These are phyloP conservation scores for Nemania sp. DNA, from an alignment of 2,329 filamentous ascomycete species.

Conservation along the genomic window DNA sequence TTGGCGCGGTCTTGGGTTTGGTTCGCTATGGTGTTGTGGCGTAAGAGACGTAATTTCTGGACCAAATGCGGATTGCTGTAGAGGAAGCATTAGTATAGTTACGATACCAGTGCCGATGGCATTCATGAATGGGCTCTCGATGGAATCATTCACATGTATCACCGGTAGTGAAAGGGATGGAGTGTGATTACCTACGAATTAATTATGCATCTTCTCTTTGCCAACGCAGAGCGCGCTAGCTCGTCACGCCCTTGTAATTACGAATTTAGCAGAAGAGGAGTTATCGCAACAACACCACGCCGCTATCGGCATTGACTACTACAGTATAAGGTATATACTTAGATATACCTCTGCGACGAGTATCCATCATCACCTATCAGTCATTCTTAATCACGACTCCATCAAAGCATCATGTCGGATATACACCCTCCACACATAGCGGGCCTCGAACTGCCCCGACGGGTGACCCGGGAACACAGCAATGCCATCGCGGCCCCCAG, in stretches of 20 bases:
- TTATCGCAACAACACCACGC: neutral
- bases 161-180: too few species aligned
- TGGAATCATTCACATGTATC: too few species aligned
- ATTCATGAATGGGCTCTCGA: too few species aligned
- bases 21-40: conserved; percentile 26
- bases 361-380: neutral
- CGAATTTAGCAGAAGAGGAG: too few species aligned
- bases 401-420: conserved; percentile 5
- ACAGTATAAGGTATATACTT: neutral
- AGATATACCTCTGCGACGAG: neutral
- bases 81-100: too few species aligned
- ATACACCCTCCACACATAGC: neutral
- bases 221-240: neutral
- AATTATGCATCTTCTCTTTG: neutral
- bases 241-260: too few species aligned
- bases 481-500: conserved; percentile 15
- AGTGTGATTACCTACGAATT: too few species aligned
- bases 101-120: too few species aligned
- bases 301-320: neutral
- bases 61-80: too few species aligned
- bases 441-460: conserved; percentile 3
- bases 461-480: neutral
- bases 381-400: neutral
- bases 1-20: conserved; percentile 44
- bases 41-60: neutral